Conservation (phyloP, 805 yeast genomes). For the Saccharomyces kudriavzevii region DNA sequence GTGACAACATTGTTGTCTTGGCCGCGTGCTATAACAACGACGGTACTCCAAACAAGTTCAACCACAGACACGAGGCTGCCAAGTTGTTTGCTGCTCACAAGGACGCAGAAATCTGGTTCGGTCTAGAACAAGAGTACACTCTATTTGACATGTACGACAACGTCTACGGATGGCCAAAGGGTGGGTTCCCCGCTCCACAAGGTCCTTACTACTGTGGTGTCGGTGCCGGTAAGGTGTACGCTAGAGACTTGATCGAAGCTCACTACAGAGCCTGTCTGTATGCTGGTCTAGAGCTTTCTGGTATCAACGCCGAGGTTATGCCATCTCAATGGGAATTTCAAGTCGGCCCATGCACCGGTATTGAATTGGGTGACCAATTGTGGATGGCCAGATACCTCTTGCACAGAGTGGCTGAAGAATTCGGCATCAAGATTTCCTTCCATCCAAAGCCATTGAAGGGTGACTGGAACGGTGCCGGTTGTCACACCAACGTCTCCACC, state of each 20-base stretch:
- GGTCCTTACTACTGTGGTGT: slow-evolving; percentile 99
- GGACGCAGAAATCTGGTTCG: slow-evolving; percentile 86
- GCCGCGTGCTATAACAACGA: slow-evolving; percentile 98
- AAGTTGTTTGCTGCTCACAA: slow-evolving; percentile 90
- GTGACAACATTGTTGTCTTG: slow-evolving; percentile 90
- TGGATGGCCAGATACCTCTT: slow-evolving; percentile 93
- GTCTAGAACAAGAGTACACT: slow-evolving; percentile 98
- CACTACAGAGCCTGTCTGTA: slow-evolving; percentile 97
- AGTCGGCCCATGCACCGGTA: slow-evolving; percentile 97
- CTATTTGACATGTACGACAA: slow-evolving; percentile 83
- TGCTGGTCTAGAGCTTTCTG: slow-evolving; percentile 84
- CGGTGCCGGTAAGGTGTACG: slow-evolving; percentile 95
- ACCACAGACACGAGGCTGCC: slow-evolving; percentile 96
- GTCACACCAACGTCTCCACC: slow-evolving; percentile 98
- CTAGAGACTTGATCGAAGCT: slow-evolving; percentile 97
- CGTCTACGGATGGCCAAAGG: slow-evolving; percentile 98
- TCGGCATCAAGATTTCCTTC: slow-evolving; percentile 95
- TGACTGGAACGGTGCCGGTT: slow-evolving; percentile 99
- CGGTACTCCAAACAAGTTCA: slow-evolving; percentile 97
- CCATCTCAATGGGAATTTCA: slow-evolving; percentile 99
- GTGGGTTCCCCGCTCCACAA: slow-evolving; percentile 99
- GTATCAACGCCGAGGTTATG: slow-evolving; percentile 99
- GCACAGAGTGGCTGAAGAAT: slow-evolving; percentile 95
- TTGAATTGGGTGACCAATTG: slow-evolving; percentile 92
- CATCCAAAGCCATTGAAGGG: slow-evolving; percentile 99